phyloP scores from a whole-genome alignment of 1,284 basidiomycete genomes.

The Malassezia furfur region DNA sequence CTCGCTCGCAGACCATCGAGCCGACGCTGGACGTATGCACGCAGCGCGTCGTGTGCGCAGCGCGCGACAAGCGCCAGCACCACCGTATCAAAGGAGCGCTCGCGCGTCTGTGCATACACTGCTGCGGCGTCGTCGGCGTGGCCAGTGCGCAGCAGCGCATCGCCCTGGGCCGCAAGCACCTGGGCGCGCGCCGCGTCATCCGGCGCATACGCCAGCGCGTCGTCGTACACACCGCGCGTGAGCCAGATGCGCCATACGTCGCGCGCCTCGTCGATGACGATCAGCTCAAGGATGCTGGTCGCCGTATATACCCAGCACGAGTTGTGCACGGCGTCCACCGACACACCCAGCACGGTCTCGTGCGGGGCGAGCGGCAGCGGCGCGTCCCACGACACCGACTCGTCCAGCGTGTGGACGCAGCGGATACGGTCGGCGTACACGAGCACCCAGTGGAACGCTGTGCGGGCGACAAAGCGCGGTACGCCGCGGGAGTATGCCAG shows the following conservation, averaged over 20 bases:
- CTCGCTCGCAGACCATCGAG: conserved; percentile 71
- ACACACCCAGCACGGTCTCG: conserved; percentile 35
- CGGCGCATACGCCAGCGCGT: conserved; percentile 71
- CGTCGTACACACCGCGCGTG: conserved; percentile 64
- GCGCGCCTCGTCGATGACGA: conserved; percentile 75
- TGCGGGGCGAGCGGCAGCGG: conserved; percentile 28
- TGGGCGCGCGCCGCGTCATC: conserved; percentile 73
- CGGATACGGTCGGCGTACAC: conserved; percentile 71
- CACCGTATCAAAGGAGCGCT: conserved; percentile 78
- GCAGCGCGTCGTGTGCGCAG: conserved; percentile 79
- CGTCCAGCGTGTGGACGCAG: conserved; percentile 70
- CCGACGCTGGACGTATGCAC: conserved; percentile 79
- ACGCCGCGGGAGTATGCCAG: conserved; percentile 37
- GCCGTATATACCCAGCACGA: conserved; percentile 95
- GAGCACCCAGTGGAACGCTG: conserved; percentile 84
- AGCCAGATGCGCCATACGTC: conserved; percentile 91
- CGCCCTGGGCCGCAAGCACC: conserved; percentile 74
- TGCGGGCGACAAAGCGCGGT: conserved; percentile 44
- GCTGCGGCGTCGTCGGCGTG: conserved; percentile 84
- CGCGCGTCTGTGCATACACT: conserved; percentile 63
- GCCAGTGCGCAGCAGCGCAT: conserved; percentile 69
- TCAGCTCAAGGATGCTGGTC: conserved; percentile 77
- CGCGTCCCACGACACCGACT: conserved; percentile 75
- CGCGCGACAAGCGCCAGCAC: conserved; percentile 79
- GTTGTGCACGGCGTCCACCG: conserved; percentile 66